Percentiles rank a stretch among this genome's conserved stretches.
Conservation (phyloP, 495 filamentous ascomycete genomes). For the Penicillium flavigenum region DNA sequence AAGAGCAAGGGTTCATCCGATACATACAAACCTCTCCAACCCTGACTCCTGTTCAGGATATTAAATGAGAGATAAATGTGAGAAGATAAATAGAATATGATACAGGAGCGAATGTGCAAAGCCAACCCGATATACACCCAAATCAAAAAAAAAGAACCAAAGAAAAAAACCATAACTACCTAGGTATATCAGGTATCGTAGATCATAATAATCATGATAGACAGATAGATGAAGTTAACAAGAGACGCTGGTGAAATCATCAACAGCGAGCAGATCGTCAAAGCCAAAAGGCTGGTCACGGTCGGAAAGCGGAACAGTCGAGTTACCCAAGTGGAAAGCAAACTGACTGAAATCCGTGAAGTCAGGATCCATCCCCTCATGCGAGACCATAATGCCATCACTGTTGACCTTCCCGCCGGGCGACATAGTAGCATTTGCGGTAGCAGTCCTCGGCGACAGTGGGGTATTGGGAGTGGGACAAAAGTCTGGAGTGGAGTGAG, state of each 20-base stretch:
- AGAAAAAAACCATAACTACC: constrained; percentile 9
- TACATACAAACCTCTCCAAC: background rate
- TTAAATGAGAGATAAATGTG: constrained; percentile 7
- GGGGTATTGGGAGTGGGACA: constrained; percentile 43
- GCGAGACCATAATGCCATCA: constrained; percentile 28
- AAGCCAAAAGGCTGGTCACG: constrained; percentile 31
- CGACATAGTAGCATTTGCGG: background rate
- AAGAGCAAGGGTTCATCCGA: background rate
- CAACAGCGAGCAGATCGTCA: constrained; percentile 37
- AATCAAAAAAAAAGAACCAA: constrained; percentile 10
- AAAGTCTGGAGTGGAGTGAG: constrained; percentile 38
- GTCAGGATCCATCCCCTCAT: constrained; percentile 33
- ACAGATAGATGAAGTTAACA: constrained; percentile 21
- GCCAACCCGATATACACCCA: constrained; percentile 22
- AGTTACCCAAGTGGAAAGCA: constrained; percentile 34
- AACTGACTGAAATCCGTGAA: constrained; percentile 43
- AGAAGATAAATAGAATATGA: constrained; percentile 14
- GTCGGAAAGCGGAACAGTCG: constrained; percentile 17
- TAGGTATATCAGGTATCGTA: constrained; percentile 16
- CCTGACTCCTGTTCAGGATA: constrained; percentile 1
- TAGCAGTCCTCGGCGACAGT: constrained; percentile 32
- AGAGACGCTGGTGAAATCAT: constrained; percentile 36
- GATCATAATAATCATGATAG: constrained; percentile 12
- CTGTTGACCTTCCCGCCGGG: constrained; percentile 15
- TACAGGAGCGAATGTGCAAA: constrained; percentile 31